Percentiles rank a stretch among this genome's conserved stretches.
phyloP scores from a whole-genome alignment of 2,329 filamentous ascomycete species.

The Diaporthe sp. region DNA sequence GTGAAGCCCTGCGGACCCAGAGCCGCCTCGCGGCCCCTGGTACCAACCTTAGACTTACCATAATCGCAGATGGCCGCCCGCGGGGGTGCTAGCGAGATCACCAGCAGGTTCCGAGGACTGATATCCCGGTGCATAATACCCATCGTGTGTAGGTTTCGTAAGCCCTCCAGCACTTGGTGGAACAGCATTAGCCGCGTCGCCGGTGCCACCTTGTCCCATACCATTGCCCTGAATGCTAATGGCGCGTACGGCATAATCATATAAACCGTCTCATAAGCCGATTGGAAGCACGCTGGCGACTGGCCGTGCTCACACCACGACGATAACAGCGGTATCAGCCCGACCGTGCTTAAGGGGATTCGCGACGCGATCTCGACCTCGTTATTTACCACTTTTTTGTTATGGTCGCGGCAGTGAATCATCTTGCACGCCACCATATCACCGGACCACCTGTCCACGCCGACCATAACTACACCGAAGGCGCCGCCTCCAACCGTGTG shows the following conservation, averaged over 20 bases:
- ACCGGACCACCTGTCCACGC: constrained; percentile 26
- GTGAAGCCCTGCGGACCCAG: too few species aligned
- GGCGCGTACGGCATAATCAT: constrained; percentile 31
- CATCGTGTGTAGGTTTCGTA: constrained; percentile 27
- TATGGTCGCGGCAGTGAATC: background rate
- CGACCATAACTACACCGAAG: constrained; percentile 32
- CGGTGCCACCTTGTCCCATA: constrained; percentile 14
- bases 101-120: constrained; percentile 32
- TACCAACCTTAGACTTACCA: too few species aligned
- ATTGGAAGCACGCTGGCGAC: constrained; percentile 20
- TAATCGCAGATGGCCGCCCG: constrained; percentile 33
- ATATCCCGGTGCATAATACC: constrained; percentile 36
- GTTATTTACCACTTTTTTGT: background rate
- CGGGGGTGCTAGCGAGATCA: constrained; percentile 25
- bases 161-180: constrained; percentile 29
- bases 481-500: constrained; percentile 29
- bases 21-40: too few species aligned
- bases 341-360: background rate
- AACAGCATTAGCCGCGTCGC: constrained; percentile 28
- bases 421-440: constrained; percentile 32
- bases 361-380: background rate
- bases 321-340: too few species aligned
- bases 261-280: background rate
- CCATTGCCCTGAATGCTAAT: constrained; percentile 22
- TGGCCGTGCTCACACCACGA: too few species aligned